These are phyloP conservation scores for Paracorniculantispora psalliotae DNA, from an alignment of 2,329 filamentous ascomycete genomes.

Conservation along the genomic window DNA sequence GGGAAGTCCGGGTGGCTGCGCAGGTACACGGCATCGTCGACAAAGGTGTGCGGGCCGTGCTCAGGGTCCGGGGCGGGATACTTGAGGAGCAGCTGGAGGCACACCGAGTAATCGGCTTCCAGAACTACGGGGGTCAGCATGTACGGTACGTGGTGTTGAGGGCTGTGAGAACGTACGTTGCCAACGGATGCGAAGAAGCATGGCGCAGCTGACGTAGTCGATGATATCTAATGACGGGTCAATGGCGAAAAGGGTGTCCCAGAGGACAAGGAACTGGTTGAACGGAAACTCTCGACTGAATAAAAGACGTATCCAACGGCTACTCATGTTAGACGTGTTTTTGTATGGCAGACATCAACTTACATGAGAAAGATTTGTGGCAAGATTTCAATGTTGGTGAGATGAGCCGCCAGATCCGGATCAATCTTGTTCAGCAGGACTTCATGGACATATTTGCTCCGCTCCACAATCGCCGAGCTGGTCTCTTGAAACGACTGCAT, in stretches of 20 bases:
- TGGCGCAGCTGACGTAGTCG: constrained; percentile 87
- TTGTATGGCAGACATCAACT: constrained; percentile 22
- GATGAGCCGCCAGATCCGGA: constrained; percentile 74
- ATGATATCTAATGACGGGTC: constrained; percentile 76
- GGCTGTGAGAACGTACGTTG: constrained; percentile 62
- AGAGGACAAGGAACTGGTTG: constrained; percentile 74
- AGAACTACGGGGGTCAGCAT: constrained; percentile 54
- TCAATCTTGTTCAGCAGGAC: constrained; percentile 73
- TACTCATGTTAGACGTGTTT: constrained; percentile 27
- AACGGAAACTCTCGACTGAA: constrained; percentile 94
- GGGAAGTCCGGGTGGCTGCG: constrained; percentile 56
- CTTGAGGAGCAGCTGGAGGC: constrained; percentile 74
- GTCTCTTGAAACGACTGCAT: constrained; percentile 27
- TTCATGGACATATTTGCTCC: constrained; percentile 84
- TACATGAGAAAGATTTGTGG: constrained; percentile 96
- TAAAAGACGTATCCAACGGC: constrained; percentile 87
- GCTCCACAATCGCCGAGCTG: constrained; percentile 64
- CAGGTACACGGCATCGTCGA: constrained; percentile 78
- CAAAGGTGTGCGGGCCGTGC: constrained; percentile 69
- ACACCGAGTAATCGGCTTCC: constrained; percentile 80
- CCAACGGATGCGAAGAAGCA: constrained; percentile 91
- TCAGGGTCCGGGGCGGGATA: constrained; percentile 65
- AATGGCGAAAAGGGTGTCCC: constrained; percentile 87
- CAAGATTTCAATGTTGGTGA: constrained; percentile 80
- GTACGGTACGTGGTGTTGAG: neutral